Evolutionary conservation across 352 stramenopile genomes (phyloP), one percentile per base, ranked within the genome.

Genomic region (Globisporangium splendens): DNA sequence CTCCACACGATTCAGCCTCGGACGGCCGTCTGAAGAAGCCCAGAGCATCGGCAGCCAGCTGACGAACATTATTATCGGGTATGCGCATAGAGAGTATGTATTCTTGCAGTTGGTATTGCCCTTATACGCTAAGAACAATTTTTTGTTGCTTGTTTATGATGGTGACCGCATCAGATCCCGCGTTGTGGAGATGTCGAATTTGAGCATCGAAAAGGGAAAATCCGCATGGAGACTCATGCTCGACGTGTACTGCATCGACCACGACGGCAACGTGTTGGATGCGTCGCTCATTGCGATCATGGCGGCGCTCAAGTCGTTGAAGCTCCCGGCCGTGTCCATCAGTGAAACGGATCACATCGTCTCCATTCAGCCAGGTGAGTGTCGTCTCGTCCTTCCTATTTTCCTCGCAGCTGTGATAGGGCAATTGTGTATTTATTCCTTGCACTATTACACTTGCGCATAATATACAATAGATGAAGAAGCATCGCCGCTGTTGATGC

Each of bases 191-290:
- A 88, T 94, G 75, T 80, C 80, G 51, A 78, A 82, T 20, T 59
- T 91, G 17, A 79, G 68, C 53, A 94, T 94, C 51, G 80, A 81
- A 42, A 79, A 74, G 24, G 77, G 84, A 50, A 86, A 90, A 61
- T 86, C 78, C 18, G 80, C 84, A 33, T 94, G 84, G 84, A 89
- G 89, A 55, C 67, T 94, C 44, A 73, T 92, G 61, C 62, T 92
- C n/a, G 82, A 90, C 51, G 80, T 92, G 8, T 86, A 86, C 59
- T 90, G 83, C 57, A 69, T 91, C 56, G 77, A 92, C 62, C 81
- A 94, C 56, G 84, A 94, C 59, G 84, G 84, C 21, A 94, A 94
- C 56, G 81, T 91, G 28, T 61, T 88, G 39, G 82, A 94, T 39
- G 78, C 83, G 6, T 68, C 82, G 43, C 75, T 94, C 18, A 73